Conservation (phyloP, 1,139 yeast species). For the Hyphopichia burtonii region DNA sequence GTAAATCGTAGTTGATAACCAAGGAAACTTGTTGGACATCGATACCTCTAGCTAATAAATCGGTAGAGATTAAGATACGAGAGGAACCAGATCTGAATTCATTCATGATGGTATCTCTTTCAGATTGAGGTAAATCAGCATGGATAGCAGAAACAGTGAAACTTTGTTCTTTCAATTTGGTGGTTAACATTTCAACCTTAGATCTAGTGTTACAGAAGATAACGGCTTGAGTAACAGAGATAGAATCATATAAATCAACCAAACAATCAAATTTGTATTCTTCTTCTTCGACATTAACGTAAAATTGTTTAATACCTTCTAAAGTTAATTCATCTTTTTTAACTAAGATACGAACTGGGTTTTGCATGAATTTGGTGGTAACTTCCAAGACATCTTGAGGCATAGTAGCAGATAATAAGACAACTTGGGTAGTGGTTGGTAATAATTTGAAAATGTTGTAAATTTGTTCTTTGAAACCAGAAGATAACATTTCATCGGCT, state of each 20-base stretch:
- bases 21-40: slow-evolving; percentile 99
- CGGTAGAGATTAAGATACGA: slow-evolving; percentile 94
- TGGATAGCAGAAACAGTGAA: slow-evolving; percentile 97
- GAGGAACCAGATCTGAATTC: slow-evolving; percentile 99
- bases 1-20: slow-evolving; percentile 97
- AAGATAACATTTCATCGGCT: slow-evolving; percentile 97
- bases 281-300: slow-evolving; percentile 91
- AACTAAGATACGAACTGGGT: slow-evolving; percentile 95
- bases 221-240: slow-evolving; percentile 98
- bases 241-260: slow-evolving; percentile 95
- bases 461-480: slow-evolving; percentile 97
- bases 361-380: slow-evolving; percentile 94
- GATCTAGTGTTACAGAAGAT: slow-evolving; percentile 99
- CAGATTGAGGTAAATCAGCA: slow-evolving; percentile 95
- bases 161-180: slow-evolving; percentile 78
- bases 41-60: slow-evolving; percentile 98
- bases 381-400: slow-evolving; percentile 97
- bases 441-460: slow-evolving; percentile 93
- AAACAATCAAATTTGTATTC: slow-evolving; percentile 92
- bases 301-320: slow-evolving; percentile 98
- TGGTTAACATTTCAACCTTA: slow-evolving; percentile 93
- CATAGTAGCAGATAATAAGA: slow-evolving; percentile 95
- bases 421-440: slow-evolving; percentile 95
- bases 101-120: slow-evolving; percentile 97
- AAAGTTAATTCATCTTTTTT: slow-evolving; percentile 97